A percentile compares a stretch with the other conserved stretches of the same genome.
Evolutionary conservation across 495 filamentous ascomycete species (phyloP).

Genomic region (Penicillium ucsense): DNA sequence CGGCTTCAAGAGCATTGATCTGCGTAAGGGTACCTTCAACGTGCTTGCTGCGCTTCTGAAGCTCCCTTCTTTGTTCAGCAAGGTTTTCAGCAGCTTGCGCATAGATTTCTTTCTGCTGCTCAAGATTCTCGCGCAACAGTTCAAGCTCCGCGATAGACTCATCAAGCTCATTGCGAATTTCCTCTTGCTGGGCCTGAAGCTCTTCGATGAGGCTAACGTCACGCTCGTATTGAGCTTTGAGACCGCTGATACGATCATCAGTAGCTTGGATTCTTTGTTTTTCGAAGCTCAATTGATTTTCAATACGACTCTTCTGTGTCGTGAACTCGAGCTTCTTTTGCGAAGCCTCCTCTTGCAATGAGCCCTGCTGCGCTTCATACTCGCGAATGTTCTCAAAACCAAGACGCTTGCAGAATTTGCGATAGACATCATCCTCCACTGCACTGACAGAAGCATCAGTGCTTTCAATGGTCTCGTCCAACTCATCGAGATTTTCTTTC

Average conservation of each 20-base stretch:
- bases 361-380: constrained; percentile 89
- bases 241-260: constrained; percentile 53
- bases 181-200: constrained; percentile 62
- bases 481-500: constrained; percentile 52
- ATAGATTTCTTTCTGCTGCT: constrained; percentile 54
- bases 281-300: constrained; percentile 73
- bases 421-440: constrained; percentile 85
- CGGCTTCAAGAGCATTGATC: constrained; percentile 67
- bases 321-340: constrained; percentile 81
- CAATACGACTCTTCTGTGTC: constrained; percentile 69
- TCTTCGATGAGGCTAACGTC: constrained; percentile 55
- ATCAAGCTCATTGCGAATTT: constrained; percentile 63
- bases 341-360: constrained; percentile 75
- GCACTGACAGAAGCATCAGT: constrained; percentile 68
- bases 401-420: constrained; percentile 74
- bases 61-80: constrained; percentile 67
- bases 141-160: constrained; percentile 68
- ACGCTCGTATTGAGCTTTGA: constrained; percentile 56
- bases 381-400: constrained; percentile 83
- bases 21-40: constrained; percentile 72
- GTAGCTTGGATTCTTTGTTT: constrained; percentile 57
- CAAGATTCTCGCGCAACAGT: constrained; percentile 59
- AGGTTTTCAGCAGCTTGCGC: constrained; percentile 65
- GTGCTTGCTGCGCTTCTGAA: constrained; percentile 72
- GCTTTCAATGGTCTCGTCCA: constrained; percentile 53